These are phyloP conservation scores for Acacia melanoxylon DNA, from an alignment of 306 rosid species.

Conservation along the genomic window DNA sequence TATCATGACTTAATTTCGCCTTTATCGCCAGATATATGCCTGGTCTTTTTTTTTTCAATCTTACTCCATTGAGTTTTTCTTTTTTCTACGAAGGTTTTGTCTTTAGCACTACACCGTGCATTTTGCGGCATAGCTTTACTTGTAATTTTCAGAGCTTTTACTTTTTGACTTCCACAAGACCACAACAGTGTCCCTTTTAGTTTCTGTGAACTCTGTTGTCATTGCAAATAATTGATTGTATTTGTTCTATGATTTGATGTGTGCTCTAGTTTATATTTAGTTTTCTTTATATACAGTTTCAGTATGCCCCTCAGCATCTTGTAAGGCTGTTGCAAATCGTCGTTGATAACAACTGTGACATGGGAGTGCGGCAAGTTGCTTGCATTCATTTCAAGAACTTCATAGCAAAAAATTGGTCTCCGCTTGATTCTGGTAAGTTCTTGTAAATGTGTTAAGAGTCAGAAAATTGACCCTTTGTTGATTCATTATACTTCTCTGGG, in stretches of 20 bases:
- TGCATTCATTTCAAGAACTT: slow-evolving; percentile 3
- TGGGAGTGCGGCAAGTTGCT: slow-evolving; percentile 11
- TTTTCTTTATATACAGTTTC: not conserved
- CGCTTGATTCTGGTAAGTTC: not conserved
- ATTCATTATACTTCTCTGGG: not conserved
- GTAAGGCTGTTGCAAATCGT: not conserved
- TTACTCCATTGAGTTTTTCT: not conserved
- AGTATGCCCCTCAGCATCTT: not conserved
- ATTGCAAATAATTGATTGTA: not conserved
- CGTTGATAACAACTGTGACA: not conserved
- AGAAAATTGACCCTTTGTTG: not conserved
- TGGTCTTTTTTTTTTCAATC: not conserved
- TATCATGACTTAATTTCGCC: not conserved
- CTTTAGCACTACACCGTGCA: not conserved
- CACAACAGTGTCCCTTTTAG: not conserved
- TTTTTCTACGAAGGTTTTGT: not conserved
- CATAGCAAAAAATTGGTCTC: not conserved
- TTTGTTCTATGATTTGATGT: not conserved
- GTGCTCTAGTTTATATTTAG: not conserved
- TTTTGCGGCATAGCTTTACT: not conserved
- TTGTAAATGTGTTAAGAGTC: not conserved
- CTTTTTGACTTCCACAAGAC: not conserved
- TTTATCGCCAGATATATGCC: not conserved
- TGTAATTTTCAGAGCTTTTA: not conserved
- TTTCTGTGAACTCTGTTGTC: not conserved